Conservation (phyloP, 2,329 filamentous ascomycete species). For the Shiraia bambusicola region DNA sequence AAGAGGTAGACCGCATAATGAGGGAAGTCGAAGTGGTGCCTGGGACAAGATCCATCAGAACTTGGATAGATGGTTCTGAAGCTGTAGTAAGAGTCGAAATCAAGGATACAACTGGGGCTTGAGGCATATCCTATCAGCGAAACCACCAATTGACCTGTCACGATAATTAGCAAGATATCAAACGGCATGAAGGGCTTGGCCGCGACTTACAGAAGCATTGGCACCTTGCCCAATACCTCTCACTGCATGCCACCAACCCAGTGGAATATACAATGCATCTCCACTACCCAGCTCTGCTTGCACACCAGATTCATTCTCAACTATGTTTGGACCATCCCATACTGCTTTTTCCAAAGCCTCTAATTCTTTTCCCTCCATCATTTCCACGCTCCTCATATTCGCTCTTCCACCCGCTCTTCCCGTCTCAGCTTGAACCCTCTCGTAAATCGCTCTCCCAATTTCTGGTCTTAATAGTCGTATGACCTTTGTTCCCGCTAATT, state of each 20-base stretch:
- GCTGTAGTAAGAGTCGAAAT: slow-evolving; percentile 71
- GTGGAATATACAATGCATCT: slow-evolving; percentile 76
- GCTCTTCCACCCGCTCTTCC: slow-evolving; percentile 50
- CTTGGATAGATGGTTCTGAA: slow-evolving; percentile 74
- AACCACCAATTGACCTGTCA: slow-evolving; percentile 77
- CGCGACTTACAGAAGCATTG: slow-evolving; percentile 56
- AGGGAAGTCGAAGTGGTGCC: slow-evolving; percentile 78
- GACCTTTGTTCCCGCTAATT: slow-evolving; percentile 71
- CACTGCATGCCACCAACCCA: slow-evolving; percentile 86
- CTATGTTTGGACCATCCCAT: slow-evolving; percentile 57
- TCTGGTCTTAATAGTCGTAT: slow-evolving; percentile 70
- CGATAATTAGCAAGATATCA: slow-evolving; percentile 17
- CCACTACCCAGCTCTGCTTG: slow-evolving; percentile 59
- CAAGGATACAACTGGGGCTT: slow-evolving; percentile 8
- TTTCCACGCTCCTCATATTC: slow-evolving; percentile 73
- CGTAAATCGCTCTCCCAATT: slow-evolving; percentile 66
- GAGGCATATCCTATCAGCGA: slow-evolving; percentile 50
- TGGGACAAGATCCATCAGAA: slow-evolving; percentile 78
- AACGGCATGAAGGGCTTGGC: background rate
- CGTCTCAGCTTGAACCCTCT: slow-evolving; percentile 37
- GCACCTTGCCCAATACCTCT: slow-evolving; percentile 61
- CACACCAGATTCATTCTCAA: slow-evolving; percentile 19
- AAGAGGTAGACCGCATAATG: slow-evolving; percentile 72
- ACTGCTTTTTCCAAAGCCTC: slow-evolving; percentile 65
- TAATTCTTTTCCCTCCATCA: slow-evolving; percentile 84